Evolutionary conservation across 768 basidiomycete species (phyloP), one percentile per base, ranked within the genome.

Genomic region (Coprinopsis strossmayeri): DNA sequence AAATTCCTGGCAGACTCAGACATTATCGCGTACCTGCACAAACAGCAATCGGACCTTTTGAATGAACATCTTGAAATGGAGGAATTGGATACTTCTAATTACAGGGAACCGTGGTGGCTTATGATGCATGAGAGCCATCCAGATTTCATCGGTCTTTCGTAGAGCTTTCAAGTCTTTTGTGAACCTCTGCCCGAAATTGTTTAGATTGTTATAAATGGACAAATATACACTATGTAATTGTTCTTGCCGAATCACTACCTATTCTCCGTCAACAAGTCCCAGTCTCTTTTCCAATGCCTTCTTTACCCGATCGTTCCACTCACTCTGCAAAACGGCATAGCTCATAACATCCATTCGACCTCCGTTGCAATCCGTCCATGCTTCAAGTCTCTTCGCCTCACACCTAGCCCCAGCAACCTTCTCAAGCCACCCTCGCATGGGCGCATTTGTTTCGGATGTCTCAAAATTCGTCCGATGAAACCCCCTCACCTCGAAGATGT

Each of bases 361-460:
- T 26, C 71, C 66, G 40, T 64, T 53, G 1, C 50, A 45, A 42
- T 65, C 63, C 40, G 59, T 63, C 75, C 76, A 76, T n/a, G 55
- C 60, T 15, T 72, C 69, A 48, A 67, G 66, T 49, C 62, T 60
- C 35, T 55, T 53, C 4, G 61, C 69, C 50, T 76, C 74, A 55
- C 70, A 50, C 28, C 61, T 64, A 18, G 68, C 64, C 5, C 65
- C 69, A 11, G 66, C 66, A 17, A 69, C 63, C 13, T 64, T 65
- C 50, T 74, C 72, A 40, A 77, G 53, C 74, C 74, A 78, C 12
- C 59, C 58, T 17, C 69, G 62, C 74, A 77, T 76, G 0, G 61
- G 61, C 23, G 57, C 37, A 53, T 77, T 74, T 30, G 70, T 62
- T 21, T 57, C 58, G 11, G 57, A 60, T 2, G 73, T 74, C 42